Evolutionary conservation across 2,329 filamentous ascomycete genomes (phyloP), one percentile per base, ranked within the genome.

Genomic region (Trichoderma endophyticum): DNA sequence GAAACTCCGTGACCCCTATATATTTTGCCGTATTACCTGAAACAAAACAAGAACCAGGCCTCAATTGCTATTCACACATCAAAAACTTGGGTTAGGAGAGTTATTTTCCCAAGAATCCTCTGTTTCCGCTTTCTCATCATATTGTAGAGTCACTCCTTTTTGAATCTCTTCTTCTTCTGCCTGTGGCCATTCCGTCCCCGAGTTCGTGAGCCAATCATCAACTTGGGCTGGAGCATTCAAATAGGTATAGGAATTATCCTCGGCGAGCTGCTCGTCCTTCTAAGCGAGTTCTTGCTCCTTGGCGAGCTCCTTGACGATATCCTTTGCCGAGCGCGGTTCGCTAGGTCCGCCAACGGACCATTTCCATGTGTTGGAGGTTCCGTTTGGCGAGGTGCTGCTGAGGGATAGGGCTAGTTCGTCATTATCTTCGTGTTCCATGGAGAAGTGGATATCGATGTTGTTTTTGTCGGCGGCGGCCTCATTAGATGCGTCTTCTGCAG

Each of bases 381-480:
- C 65, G 18, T 76, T 74, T 1, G 73, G 72, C 6, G 75, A 71
- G 6, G 73, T 75, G 30, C 75, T 76, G 21, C 68, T 74, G 18
- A 80, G 67, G 5, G 75, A 72, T 14, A 82, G 73, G 9, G 73
- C 66, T 1, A 75, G 71, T 1, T 70, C 32, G 4, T 54, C 24
- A 36, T 39, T n/a, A 43, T 75, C 71, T 39, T 72, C 63, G 21
- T 77, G 76, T 26, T 74, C 73, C 54, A 83, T 68, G 24, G 77
- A 69, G 60, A 84, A 82, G 15, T 73, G 76, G 6, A 84, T 69
- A n/a, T 79, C 77, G 67, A 75, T 73, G 8, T 75, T 73, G 12
- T 80, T 77, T 30, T 77, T 77, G 4, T 77, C 76, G 57, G 66
- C 59, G 43, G 79, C 48, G 34, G 79, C 75, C 21, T 75, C 77